phyloP scores from a whole-genome alignment of 78 protist genomes.

The Ministeria vibrans region DNA sequence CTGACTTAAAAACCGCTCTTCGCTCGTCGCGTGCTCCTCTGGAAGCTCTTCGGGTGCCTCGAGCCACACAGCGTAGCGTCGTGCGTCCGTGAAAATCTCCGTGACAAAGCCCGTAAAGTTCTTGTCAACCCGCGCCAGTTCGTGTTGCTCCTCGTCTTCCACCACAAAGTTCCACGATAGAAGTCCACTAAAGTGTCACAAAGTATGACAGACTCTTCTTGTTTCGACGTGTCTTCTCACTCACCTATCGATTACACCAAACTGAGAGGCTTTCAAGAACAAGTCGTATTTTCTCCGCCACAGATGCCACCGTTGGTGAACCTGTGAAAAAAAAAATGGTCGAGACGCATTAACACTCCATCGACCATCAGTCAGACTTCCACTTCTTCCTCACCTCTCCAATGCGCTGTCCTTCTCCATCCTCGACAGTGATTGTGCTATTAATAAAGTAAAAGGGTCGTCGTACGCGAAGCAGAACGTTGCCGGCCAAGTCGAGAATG shows the following conservation, averaged over 20 bases:
- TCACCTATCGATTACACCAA: neutral
- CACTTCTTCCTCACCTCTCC: too few species aligned
- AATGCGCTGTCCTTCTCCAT: neutral
- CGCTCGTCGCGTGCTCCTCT: too few species aligned
- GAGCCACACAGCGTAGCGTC: neutral
- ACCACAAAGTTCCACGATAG: neutral
- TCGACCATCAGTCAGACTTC: too few species aligned
- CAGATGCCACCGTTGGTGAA: constrained; percentile 1
- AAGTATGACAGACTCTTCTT: neutral
- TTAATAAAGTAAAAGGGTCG: neutral
- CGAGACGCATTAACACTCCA: too few species aligned
- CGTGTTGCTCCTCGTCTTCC: neutral
- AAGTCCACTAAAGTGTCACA: too few species aligned
- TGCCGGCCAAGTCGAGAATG: neutral
- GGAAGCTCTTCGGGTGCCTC: neutral
- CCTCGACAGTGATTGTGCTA: neutral
- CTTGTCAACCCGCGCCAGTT: constrained; percentile 6
- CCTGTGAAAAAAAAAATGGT: too few species aligned
- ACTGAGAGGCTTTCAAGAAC: neutral
- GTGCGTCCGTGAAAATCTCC: constrained; percentile 14
- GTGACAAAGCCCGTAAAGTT: constrained; percentile 1
- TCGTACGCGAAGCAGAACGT: neutral
- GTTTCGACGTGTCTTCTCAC: too few species aligned
- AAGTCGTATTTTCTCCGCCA: constrained; percentile 6
- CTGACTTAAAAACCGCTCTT: too few species aligned